Percentiles rank a stretch among this genome's conserved stretches.
phyloP scores from a whole-genome alignment of 345 rosid genomes.

The Mercurialis annua region DNA sequence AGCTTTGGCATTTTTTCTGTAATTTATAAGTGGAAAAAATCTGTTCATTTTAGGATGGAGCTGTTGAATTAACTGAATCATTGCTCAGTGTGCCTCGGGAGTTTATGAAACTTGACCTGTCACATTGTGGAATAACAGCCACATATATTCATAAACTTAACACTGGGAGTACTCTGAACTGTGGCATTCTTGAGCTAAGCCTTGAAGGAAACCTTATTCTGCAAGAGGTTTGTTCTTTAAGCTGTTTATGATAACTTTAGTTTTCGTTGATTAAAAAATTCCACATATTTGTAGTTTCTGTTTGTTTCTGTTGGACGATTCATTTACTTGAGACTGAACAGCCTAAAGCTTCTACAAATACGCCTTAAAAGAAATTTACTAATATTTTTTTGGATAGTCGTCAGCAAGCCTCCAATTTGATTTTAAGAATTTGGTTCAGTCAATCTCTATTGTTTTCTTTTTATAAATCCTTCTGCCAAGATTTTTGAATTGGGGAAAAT shows the following conservation, averaged over 20 bases:
- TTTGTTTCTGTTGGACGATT: not conserved
- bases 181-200: slow-evolving; percentile 61
- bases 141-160: slow-evolving; percentile 40
- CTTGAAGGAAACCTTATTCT: slow-evolving; percentile 68
- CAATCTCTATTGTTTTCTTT: too few relatives aligned
- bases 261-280: not conserved
- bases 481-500: too few relatives aligned
- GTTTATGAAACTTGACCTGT: slow-evolving; percentile 68
- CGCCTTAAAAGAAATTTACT: not conserved
- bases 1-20: slow-evolving; percentile 1
- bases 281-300: not conserved
- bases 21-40: slow-evolving; percentile 17
- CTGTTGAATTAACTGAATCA: slow-evolving; percentile 53
- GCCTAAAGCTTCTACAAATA: not conserved
- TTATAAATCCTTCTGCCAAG: too few relatives aligned
- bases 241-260: not conserved
- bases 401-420: too few relatives aligned
- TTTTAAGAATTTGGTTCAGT: too few relatives aligned
- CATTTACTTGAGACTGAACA: slow-evolving; percentile 1
- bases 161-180: slow-evolving; percentile 30
- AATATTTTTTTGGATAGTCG: too few relatives aligned
- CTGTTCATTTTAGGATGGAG: slow-evolving; percentile 55
- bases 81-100: slow-evolving; percentile 49
- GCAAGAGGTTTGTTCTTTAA: slow-evolving; percentile 56
- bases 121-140: slow-evolving; percentile 59